Conservation (phyloP, 2,329 filamentous ascomycete genomes). For the Colletotrichum orbiculare region DNA sequence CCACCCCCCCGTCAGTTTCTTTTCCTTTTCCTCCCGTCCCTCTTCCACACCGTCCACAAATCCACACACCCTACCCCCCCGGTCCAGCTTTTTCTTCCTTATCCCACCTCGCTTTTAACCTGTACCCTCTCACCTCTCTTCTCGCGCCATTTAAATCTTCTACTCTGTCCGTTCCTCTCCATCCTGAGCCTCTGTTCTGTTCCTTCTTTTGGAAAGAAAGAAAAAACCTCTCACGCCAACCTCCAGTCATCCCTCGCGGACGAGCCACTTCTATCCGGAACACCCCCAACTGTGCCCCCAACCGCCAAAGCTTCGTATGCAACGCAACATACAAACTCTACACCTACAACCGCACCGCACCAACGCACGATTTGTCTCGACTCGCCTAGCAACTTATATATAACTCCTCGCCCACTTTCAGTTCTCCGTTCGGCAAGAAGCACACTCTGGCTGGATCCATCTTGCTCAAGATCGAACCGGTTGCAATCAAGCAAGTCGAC, state of each 20-base stretch:
- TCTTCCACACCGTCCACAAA: slow-evolving; percentile 24
- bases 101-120: slow-evolving; percentile 18
- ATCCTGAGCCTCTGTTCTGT: slow-evolving; percentile 10
- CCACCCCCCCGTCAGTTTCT: slow-evolving; percentile 4
- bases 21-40: slow-evolving; percentile 19
- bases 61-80: slow-evolving; percentile 25
- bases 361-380: background rate
- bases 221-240: slow-evolving; percentile 33
- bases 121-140: slow-evolving; percentile 18
- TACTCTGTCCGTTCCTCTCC: slow-evolving; percentile 33
- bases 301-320: slow-evolving; percentile 28
- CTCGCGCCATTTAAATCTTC: slow-evolving; percentile 35
- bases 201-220: slow-evolving; percentile 32
- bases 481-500: too few relatives aligned
- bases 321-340: background rate
- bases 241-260: slow-evolving; percentile 30
- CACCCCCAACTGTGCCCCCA: slow-evolving; percentile 22
- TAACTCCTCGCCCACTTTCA: slow-evolving; percentile 15
- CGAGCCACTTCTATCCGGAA: slow-evolving; percentile 22
- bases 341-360: slow-evolving; percentile 11
- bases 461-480: background rate
- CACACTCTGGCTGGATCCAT: too few relatives aligned
- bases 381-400: slow-evolving; percentile 29
- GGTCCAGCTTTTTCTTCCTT: slow-evolving; percentile 18
- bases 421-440: background rate